A percentile compares a stretch with the other conserved stretches of the same genome.
phyloP scores from a whole-genome alignment of 2,329 filamentous ascomycete species.

The Apiospora saccharicola region DNA sequence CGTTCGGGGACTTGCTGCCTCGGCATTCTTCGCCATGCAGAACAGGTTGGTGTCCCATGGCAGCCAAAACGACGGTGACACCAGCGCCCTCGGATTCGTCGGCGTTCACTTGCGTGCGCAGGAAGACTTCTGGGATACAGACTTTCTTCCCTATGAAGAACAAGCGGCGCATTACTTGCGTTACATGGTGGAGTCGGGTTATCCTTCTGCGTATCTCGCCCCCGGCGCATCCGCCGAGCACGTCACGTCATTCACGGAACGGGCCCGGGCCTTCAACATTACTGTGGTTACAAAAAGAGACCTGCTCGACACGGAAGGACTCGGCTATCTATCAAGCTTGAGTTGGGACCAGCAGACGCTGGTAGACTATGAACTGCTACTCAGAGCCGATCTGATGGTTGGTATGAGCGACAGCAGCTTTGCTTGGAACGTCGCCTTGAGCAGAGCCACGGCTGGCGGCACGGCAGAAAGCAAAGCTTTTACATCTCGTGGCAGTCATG shows the following conservation, averaged over 20 bases:
- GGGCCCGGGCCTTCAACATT: conserved; percentile 46
- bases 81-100: conserved; percentile 41
- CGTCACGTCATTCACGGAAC: conserved; percentile 44
- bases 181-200: conserved; percentile 38
- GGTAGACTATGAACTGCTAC: conserved; percentile 59
- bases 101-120: conserved; percentile 48
- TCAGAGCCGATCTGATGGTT: conserved; percentile 51
- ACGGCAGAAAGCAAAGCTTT: conserved; percentile 19
- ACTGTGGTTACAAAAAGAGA: conserved; percentile 52
- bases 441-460: conserved; percentile 43
- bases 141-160: conserved; percentile 42
- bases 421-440: conserved; percentile 55
- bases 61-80: conserved; percentile 20
- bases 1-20: conserved; percentile 44
- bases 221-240: conserved; percentile 48
- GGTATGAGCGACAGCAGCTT: conserved; percentile 55
- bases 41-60: conserved; percentile 35
- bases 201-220: conserved; percentile 51
- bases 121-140: conserved; percentile 36
- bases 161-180: conserved; percentile 42
- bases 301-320: conserved; percentile 48
- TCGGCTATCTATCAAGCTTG: conserved; percentile 44
- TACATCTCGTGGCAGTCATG: background rate
- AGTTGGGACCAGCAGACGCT: conserved; percentile 57
- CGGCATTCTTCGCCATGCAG: conserved; percentile 44